These are phyloP conservation scores for Tetracladium marchalianum DNA, from an alignment of 495 filamentous ascomycete genomes.

Conservation along the genomic window DNA sequence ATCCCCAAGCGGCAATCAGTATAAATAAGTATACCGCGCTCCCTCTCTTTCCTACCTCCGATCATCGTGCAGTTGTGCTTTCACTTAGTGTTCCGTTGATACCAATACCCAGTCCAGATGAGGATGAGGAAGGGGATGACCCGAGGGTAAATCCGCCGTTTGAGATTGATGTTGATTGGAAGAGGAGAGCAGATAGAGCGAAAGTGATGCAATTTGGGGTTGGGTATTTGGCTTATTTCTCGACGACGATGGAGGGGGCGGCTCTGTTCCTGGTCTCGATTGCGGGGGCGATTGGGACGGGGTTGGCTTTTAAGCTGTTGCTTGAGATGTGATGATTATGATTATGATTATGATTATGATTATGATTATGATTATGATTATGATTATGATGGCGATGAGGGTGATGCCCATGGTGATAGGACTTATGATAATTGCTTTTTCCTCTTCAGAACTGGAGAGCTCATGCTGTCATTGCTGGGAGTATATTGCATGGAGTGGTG, in stretches of 20 bases:
- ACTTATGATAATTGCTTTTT: too few species aligned
- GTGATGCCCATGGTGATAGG: too few species aligned
- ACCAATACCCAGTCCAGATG: constrained; percentile 15
- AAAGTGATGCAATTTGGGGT: constrained; percentile 13
- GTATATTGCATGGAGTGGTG: too few species aligned
- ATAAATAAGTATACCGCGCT: constrained; percentile 59
- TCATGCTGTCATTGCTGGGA: too few species aligned
- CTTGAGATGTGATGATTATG: constrained; percentile 3
- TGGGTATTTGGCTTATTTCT: constrained; percentile 16
- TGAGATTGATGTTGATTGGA: constrained; percentile 19
- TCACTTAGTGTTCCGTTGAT: constrained; percentile 48
- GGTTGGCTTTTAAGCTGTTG: constrained; percentile 10
- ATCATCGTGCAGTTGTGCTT: constrained; percentile 77
- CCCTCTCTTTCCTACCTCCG: constrained; percentile 64
- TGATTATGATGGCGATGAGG: too few species aligned
- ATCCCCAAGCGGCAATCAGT: constrained; percentile 27
- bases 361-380: neutral
- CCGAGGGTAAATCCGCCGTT: constrained; percentile 19
- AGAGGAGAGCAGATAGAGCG: constrained; percentile 11
- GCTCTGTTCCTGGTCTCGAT: constrained; percentile 5
- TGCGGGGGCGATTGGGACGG: constrained; percentile 11
- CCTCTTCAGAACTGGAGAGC: too few species aligned
- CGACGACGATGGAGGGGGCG: constrained; percentile 14
- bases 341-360: neutral
- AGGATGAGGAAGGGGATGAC: constrained; percentile 15